These are phyloP conservation scores for Leptomonas seymouri DNA, from an alignment of 208 protist species.

Conservation along the genomic window DNA sequence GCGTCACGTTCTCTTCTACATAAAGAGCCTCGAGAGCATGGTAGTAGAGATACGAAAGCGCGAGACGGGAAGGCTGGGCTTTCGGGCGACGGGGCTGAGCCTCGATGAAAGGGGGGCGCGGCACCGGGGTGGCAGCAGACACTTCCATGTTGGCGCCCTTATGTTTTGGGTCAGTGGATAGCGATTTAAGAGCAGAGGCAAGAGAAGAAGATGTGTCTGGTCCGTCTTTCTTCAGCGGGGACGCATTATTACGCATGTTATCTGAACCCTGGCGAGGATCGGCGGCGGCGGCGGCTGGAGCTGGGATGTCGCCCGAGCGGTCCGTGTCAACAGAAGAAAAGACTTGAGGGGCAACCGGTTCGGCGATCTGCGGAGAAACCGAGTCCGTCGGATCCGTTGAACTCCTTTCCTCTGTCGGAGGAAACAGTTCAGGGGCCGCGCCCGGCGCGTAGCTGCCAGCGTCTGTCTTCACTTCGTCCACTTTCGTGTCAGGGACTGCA, in stretches of 20 bases:
- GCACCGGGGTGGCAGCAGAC: too few relatives aligned
- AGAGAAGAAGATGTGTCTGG: too few relatives aligned
- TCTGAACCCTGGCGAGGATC: neutral
- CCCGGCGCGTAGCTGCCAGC: too few relatives aligned
- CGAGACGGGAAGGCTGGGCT: slow-evolving; percentile 32
- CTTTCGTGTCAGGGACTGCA: too few relatives aligned
- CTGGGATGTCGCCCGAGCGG: neutral
- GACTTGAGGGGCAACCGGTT: neutral
- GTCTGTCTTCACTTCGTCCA: neutral
- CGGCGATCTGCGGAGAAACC: neutral
- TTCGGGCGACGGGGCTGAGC: neutral
- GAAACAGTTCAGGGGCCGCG: too few relatives aligned
- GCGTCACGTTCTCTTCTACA: slow-evolving; percentile 54
- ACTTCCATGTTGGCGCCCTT: too few relatives aligned
- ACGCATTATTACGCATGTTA: too few relatives aligned
- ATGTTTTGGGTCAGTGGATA: too few relatives aligned
- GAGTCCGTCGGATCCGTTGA: neutral
- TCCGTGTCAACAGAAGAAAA: neutral
- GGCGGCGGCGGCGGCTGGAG: neutral
- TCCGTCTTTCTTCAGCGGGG: too few relatives aligned
- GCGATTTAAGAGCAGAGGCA: too few relatives aligned
- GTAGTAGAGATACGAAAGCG: slow-evolving; percentile 67
- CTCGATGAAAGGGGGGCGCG: neutral
- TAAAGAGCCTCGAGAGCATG: slow-evolving; percentile 66
- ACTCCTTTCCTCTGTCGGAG: neutral